Evolutionary conservation across 345 rosid species (phyloP), one percentile per base, ranked within the genome.

Genomic region (Kandelia obovata): DNA sequence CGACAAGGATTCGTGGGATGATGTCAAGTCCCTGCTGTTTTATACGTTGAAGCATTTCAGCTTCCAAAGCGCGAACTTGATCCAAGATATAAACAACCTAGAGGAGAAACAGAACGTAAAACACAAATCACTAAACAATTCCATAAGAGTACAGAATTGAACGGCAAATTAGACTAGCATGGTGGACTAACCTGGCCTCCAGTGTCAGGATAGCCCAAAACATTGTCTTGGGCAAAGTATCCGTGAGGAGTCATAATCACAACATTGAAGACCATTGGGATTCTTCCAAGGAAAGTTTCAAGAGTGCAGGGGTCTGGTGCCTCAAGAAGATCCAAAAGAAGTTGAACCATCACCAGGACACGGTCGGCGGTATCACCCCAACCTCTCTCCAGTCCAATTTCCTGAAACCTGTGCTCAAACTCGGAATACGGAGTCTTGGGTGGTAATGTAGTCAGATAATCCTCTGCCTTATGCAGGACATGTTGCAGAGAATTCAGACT

Each of bases 241-340:
- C 98, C 98, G 71, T 93, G 98, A 16, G 98, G 98, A 62, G 97
- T 79, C 76, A 93, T 88, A 72, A 93, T 93, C 55, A 91, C 97
- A 32, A 93, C 96, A 47, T 91, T 91, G 79, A 93, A 91, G 56
- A 91, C 98, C 98, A 93, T 91, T 0, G 97, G 97, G 26, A 93
- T 76, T 76, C 93, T 84, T 11, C 89, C 91, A 5, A 93, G 92
- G 83, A 93, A 93, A 13, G 71, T 85, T 82, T 93, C 98, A 1
- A 93, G 97, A 58, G 98, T 91, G 81, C 91, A 91, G 21, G 96
- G 96, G 60, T 93, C 98, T 19, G 98, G 98, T 35, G 98, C 98
- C 83, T 93, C 96, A 0, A 93, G 96, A 77, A 93, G 96, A 82
- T 93, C 98, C 79, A 93, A 65, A 34, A 91, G 88, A 74, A 93